Evolutionary conservation across 2,329 filamentous ascomycete species (phyloP), one percentile per base, ranked within the genome.

Genomic region (Venturia asperata): DNA sequence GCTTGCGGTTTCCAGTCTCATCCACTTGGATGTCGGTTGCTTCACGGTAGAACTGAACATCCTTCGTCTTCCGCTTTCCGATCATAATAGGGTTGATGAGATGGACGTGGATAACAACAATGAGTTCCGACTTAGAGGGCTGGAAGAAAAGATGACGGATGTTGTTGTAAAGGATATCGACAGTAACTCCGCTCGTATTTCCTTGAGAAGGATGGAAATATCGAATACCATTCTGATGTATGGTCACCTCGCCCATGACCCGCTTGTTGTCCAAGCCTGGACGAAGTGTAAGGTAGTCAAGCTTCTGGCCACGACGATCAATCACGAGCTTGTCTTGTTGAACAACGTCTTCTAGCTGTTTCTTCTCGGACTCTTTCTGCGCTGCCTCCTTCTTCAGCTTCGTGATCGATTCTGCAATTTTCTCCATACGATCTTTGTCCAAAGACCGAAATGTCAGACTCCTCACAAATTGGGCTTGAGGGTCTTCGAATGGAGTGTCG

Each of bases 121-220:
- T 96, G 72, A 99, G 80, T 76, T 99, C 94, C 72, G 96, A 91
- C 71, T 92, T 89, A 72, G 92, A 97, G 37, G 95, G 94, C 76
- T 99, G 94, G 82, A 99, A 99, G 82, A 99, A 99, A 2, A 99
- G 83, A 74, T 99, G 94, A 77, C 96, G 95, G 75, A 99, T 91
- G 78, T 99, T 99, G 79, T 91, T 95, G 81, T 99, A 99, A 1
- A 99, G 84, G 64, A 99, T 87, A 72, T 99, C 94, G 61, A 99
- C 91, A 71, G 88, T 85, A 70, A 94, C 89, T 27, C 75, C 89
- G 87, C 68, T 95, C 34, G 27, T 11, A 6, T 60, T 19, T 47
- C 61, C 61, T 27, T 37, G 24, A 80, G 64, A 90, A 86, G 63
- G 91, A 90, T 79, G 93, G 83, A 76, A 73, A 76, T 99, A 99